Conservation (phyloP, 2,329 filamentous ascomycete genomes). For the Hymenoscyphus fructigenus region DNA sequence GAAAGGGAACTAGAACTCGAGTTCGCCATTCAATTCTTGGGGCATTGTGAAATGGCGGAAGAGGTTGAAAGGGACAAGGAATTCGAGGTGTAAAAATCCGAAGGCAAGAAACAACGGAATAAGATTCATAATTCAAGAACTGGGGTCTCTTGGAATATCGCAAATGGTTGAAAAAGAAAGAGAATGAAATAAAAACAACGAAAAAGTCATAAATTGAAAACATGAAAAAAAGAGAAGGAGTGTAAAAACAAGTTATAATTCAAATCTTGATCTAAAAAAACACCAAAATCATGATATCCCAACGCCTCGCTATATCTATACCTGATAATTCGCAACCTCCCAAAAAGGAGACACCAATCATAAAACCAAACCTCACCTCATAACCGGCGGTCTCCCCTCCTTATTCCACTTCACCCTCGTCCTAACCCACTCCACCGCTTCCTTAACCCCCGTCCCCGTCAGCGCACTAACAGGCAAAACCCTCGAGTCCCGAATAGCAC, state of each 20-base stretch:
- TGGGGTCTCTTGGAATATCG: too few species aligned
- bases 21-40: neutral
- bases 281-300: constrained; percentile 9
- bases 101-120: too few species aligned
- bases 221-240: neutral
- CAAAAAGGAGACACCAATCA: constrained; percentile 3
- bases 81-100: too few species aligned
- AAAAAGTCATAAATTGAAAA: neutral
- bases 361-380: constrained; percentile 59
- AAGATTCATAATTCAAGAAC: too few species aligned
- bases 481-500: constrained; percentile 81
- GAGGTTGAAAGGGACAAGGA: neutral
- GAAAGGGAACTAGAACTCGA: neutral
- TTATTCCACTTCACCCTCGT: constrained; percentile 96
- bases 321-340: neutral
- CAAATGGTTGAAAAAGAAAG: too few species aligned
- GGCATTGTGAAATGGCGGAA: neutral
- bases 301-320: constrained; percentile 24
- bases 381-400: constrained; percentile 85
- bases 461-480: constrained; percentile 92
- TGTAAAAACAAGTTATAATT: constrained; percentile 7
- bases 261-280: constrained; percentile 1
- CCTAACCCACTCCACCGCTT: constrained; percentile 96
- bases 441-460: constrained; percentile 80
- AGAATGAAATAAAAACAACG: too few species aligned